Base-by-base conservation (phyloP, 495 filamentous ascomycete genomes). In the Hypomontagnella submonticulosa region DNA sequence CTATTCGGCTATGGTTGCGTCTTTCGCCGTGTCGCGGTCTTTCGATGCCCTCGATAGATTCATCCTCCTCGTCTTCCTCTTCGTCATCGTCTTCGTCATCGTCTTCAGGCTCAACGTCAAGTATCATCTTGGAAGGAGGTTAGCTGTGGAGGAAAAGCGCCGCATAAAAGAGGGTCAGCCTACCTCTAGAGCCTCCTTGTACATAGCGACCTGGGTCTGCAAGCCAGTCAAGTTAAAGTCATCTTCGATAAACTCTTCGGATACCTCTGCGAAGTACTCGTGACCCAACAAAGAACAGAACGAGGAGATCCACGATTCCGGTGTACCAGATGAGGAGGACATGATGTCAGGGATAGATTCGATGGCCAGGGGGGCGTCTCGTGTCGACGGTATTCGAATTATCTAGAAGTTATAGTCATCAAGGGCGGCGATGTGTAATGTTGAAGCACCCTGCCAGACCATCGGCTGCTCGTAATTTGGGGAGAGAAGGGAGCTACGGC, bases 181-280 rank as follows among this genome's bases (percentile, higher is more conserved):
- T 72, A 85, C 83, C 78, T 86, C 84, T 9, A 86, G 69, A 0
- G 95, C 95, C 79, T 99, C 95, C 76, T 98, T 99, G 75, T 99
- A 99, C 93, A 97, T 97, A 55, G 93, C 91, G 49, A 99, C 95
- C 79, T 97, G 93, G 33, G 87, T 90, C 78, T 96, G 92, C 61
- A 99, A 83, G 18, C 95, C 95, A 3, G 95, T 99, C 53, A 99
- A 83, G 79, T 99, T 99, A 81, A 99, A 99, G 75, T 99, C 95
- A 87, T 99, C 95, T 76, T 99, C 95, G 69, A 99, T 98, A 74
- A 99, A 99, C 61, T 99, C 95, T 78, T 99, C 95, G 16, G 92
- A 93, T 40, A 99, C 93, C 77, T 99, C 95, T 49, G 96, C 96
- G 74, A 99, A 99, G 78, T 98, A 99, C 75, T 99, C 95, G 74